A percentile compares a stretch with the other conserved stretches of the same genome.
phyloP scores from a whole-genome alignment of 1,139 yeast species.

The Blastobotrys malaysiensis region DNA sequence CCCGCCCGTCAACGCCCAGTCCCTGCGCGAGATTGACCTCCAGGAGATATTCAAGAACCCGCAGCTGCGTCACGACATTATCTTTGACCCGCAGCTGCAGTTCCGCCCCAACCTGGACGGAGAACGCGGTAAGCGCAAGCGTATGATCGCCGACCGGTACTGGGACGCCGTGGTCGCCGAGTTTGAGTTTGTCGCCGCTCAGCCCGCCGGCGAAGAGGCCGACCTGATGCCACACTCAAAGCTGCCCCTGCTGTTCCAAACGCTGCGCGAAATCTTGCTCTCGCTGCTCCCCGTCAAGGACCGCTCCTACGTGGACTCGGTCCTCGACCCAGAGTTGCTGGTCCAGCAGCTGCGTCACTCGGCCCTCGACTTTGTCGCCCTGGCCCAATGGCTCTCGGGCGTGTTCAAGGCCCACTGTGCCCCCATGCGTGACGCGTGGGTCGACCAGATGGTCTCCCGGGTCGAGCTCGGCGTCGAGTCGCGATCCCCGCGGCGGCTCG shows the following conservation, averaged over 20 bases:
- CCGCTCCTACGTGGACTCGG: slow-evolving; percentile 60
- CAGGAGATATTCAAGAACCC: slow-evolving; percentile 89
- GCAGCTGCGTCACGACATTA: slow-evolving; percentile 85
- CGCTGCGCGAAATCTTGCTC: slow-evolving; percentile 70
- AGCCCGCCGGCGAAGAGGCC: slow-evolving; percentile 6
- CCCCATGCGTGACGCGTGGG: slow-evolving; percentile 92
- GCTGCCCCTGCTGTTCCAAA: slow-evolving; percentile 63
- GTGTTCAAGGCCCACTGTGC: slow-evolving; percentile 84
- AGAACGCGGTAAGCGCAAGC: slow-evolving; percentile 78
- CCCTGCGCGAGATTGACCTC: slow-evolving; percentile 79
- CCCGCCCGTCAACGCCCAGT: slow-evolving; percentile 87
- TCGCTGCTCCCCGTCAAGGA: slow-evolving; percentile 76
- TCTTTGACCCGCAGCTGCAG: slow-evolving; percentile 88
- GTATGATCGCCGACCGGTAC: slow-evolving; percentile 67
- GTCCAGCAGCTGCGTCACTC: slow-evolving; percentile 70
- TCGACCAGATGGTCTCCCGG: slow-evolving; percentile 71
- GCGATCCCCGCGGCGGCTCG: slow-evolving; percentile 50
- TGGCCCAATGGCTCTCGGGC: slow-evolving; percentile 65
- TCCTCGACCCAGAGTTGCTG: slow-evolving; percentile 71
- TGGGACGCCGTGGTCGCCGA: slow-evolving; percentile 76
- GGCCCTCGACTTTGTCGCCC: slow-evolving; percentile 59
- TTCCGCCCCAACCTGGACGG: slow-evolving; percentile 91
- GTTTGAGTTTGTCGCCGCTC: slow-evolving; percentile 30
- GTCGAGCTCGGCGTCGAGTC: slow-evolving; percentile 58
- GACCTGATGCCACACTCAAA: slow-evolving; percentile 33